These are phyloP conservation scores for Alternaria arborescens DNA, from an alignment of 2,329 filamentous ascomycete species.

Conservation along the genomic window DNA sequence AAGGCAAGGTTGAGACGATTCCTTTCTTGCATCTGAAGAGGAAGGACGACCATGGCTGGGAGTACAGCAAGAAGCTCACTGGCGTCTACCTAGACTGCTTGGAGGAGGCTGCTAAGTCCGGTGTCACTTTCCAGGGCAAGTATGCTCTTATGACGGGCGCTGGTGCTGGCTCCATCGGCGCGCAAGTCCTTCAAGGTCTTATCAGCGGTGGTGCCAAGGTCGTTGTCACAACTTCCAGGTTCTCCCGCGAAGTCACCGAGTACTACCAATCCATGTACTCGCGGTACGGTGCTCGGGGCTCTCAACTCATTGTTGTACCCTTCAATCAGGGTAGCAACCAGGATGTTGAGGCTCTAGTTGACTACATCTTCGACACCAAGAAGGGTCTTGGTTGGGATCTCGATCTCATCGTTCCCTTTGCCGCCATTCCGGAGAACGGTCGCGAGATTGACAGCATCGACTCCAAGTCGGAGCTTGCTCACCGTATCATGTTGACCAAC, in stretches of 20 bases:
- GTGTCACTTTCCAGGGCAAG: constrained; percentile 93
- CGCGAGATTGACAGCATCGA: constrained; percentile 97
- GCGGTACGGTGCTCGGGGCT: constrained; percentile 89
- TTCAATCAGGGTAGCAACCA: constrained; percentile 99
- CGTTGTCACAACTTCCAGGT: constrained; percentile 93
- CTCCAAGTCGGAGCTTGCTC: constrained; percentile 95
- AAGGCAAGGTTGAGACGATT: constrained; percentile 93
- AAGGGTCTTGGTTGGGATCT: constrained; percentile 97
- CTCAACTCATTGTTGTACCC: constrained; percentile 95
- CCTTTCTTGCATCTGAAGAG: constrained; percentile 97
- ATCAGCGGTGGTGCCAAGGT: constrained; percentile 98
- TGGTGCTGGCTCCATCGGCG: constrained; percentile 96
- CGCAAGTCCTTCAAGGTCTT: constrained; percentile 93
- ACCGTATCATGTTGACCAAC: constrained; percentile 99
- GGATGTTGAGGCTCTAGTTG: constrained; percentile 89
- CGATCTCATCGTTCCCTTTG: constrained; percentile 94
- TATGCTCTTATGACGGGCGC: constrained; percentile 98
- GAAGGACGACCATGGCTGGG: constrained; percentile 93
- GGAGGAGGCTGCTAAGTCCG: constrained; percentile 84
- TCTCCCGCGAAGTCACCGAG: constrained; percentile 96
- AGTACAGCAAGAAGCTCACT: constrained; percentile 99
- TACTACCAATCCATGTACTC: constrained; percentile 99
- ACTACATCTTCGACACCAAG: constrained; percentile 98
- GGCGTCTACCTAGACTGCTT: constrained; percentile 90
- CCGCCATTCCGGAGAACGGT: constrained; percentile 96